Conservation (phyloP, 2,329 filamentous ascomycete genomes). For the Nemania sp. region DNA sequence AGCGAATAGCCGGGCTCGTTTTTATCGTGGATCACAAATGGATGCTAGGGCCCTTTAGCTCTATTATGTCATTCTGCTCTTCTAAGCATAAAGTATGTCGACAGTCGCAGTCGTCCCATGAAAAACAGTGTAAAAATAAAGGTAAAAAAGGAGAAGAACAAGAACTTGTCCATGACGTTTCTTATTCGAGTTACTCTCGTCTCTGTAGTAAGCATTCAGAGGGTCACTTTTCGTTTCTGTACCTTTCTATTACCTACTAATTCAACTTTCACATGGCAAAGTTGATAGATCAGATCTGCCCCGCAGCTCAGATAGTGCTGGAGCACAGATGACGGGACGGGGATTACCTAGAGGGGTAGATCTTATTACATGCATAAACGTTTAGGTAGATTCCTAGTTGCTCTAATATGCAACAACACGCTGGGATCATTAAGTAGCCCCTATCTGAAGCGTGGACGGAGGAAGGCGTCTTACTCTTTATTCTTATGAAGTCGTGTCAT, state of each 20-base stretch:
- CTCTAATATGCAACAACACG: neutral
- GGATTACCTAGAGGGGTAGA: neutral
- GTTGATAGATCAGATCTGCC: neutral
- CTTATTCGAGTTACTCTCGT: neutral
- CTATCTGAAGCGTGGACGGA: too few relatives aligned
- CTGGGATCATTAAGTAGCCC: too few relatives aligned
- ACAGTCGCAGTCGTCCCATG: too few relatives aligned
- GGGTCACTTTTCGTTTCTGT: neutral
- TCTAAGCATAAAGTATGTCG: too few relatives aligned
- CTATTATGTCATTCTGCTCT: too few relatives aligned
- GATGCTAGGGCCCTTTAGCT: neutral
- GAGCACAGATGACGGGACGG: too few relatives aligned
- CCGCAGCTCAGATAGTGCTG: neutral
- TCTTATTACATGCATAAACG: neutral
- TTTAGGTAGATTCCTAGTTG: neutral
- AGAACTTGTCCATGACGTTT: neutral
- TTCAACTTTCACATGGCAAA: neutral
- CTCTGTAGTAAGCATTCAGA: constrained; percentile 3
- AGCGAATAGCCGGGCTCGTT: too few relatives aligned
- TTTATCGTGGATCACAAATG: neutral
- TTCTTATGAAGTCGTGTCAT: too few relatives aligned
- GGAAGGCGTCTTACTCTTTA: too few relatives aligned
- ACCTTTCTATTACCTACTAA: too few relatives aligned
- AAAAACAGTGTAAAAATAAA: neutral
- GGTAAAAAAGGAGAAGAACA: neutral